phyloP scores from a whole-genome alignment of 306 rosid genomes.

The Trifolium subterraneum region DNA sequence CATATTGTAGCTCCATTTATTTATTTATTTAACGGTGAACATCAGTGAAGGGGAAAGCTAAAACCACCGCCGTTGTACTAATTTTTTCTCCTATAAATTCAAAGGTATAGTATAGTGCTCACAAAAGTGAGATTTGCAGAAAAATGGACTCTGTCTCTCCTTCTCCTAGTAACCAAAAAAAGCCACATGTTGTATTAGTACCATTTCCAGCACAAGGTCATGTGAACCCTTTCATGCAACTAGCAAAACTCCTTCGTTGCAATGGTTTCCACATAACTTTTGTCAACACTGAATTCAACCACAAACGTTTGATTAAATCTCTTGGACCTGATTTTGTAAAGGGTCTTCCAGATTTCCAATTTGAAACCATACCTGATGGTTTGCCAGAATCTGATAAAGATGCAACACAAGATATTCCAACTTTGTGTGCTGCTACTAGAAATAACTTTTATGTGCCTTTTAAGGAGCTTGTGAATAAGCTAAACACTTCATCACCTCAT shows the following conservation, averaged over 20 bases:
- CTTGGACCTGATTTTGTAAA: background rate
- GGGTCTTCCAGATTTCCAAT: background rate
- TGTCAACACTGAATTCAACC: conserved; percentile 2
- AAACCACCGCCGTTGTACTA: too few relatives aligned
- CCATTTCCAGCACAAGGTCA: background rate
- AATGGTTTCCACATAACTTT: background rate
- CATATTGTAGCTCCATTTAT: too few relatives aligned
- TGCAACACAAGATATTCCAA: background rate
- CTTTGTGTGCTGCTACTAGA: background rate
- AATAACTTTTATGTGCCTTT: background rate
- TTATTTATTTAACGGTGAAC: too few relatives aligned
- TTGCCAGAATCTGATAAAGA: background rate
- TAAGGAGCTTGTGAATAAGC: background rate
- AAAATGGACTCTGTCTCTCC: too few relatives aligned
- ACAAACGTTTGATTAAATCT: background rate
- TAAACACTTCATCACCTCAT: background rate
- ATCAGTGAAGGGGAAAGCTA: too few relatives aligned
- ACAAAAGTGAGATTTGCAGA: too few relatives aligned
- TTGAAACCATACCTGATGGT: background rate
- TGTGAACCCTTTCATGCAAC: background rate
- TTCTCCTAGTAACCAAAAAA: background rate
- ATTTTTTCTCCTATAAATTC: too few relatives aligned
- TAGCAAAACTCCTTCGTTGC: background rate
- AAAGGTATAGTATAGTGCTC: too few relatives aligned
- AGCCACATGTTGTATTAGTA: background rate